phyloP scores from a whole-genome alignment of 164 flowering plant genomes.

The Cinnamomum chago region DNA sequence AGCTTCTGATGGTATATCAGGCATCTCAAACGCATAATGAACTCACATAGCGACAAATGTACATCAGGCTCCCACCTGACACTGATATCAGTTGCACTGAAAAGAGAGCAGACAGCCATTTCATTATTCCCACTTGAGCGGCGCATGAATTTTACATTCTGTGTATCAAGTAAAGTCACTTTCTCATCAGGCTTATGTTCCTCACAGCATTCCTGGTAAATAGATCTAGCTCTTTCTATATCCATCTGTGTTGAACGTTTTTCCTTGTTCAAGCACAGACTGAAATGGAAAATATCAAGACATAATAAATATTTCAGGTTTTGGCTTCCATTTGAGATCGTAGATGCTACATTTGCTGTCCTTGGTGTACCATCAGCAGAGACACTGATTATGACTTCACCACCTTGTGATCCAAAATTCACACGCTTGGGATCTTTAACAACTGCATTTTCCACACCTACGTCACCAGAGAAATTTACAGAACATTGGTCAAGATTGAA shows the following conservation, averaged over 20 bases:
- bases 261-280: conserved; percentile 75
- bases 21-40: conserved; percentile 53
- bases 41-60: conserved; percentile 80
- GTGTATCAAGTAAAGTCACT: conserved; percentile 79
- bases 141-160: conserved; percentile 88
- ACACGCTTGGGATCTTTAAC: conserved; percentile 88
- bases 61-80: conserved; percentile 97
- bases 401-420: conserved; percentile 98
- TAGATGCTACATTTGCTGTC: conserved; percentile 59
- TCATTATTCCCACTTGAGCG: conserved; percentile 84
- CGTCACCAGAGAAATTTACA: conserved; percentile 60
- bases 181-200: conserved; percentile 44
- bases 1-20: conserved; percentile 56
- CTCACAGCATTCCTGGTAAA: conserved; percentile 64
- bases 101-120: conserved; percentile 80
- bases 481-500: conserved; percentile 84
- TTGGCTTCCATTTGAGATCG: conserved; percentile 41
- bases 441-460: conserved; percentile 64
- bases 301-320: conserved; percentile 57
- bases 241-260: conserved; percentile 77
- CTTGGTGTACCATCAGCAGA: conserved; percentile 91
- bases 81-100: conserved; percentile 88
- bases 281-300: conserved; percentile 79
- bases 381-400: conserved; percentile 51
- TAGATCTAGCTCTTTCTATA: conserved; percentile 84